These are phyloP conservation scores for Phytophthora lateralis DNA, from an alignment of 352 stramenopile species.

Conservation along the genomic window DNA sequence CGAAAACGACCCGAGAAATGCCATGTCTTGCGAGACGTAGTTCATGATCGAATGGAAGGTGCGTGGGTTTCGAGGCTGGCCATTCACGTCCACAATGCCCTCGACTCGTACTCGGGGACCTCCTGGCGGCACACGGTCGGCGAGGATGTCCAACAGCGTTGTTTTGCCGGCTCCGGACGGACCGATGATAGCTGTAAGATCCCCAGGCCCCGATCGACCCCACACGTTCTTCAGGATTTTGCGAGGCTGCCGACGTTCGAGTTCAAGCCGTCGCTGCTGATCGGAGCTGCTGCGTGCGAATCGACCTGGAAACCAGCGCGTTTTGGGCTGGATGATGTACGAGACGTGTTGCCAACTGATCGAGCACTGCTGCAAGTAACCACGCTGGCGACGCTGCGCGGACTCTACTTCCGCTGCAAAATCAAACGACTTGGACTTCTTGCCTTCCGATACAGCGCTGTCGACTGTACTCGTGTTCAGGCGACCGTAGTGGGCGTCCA, in stretches of 20 bases:
- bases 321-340: constrained; percentile 49
- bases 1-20: constrained; percentile 69
- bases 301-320: constrained; percentile 13
- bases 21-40: constrained; percentile 70
- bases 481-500: constrained; percentile 23
- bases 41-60: constrained; percentile 56
- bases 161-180: constrained; percentile 71
- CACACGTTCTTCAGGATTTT: constrained; percentile 66
- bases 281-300: constrained; percentile 1
- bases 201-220: constrained; percentile 56
- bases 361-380: constrained; percentile 38
- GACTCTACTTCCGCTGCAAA: constrained; percentile 23
- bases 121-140: constrained; percentile 38
- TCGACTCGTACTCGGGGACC: constrained; percentile 38
- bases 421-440: constrained; percentile 27
- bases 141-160: constrained; percentile 69
- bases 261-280: background rate
- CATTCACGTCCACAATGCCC: constrained; percentile 62
- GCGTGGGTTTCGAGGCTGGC: constrained; percentile 36
- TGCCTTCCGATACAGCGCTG: background rate
- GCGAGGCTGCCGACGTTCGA: constrained; percentile 7
- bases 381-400: constrained; percentile 22
- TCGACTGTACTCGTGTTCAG: constrained; percentile 6
- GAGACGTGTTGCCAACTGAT: constrained; percentile 68
- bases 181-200: constrained; percentile 74